Percentiles rank a stretch among this genome's conserved stretches.
These are phyloP conservation scores for Moesziomyces sp. DNA, from an alignment of 1,284 basidiomycete genomes.

Conservation along the genomic window DNA sequence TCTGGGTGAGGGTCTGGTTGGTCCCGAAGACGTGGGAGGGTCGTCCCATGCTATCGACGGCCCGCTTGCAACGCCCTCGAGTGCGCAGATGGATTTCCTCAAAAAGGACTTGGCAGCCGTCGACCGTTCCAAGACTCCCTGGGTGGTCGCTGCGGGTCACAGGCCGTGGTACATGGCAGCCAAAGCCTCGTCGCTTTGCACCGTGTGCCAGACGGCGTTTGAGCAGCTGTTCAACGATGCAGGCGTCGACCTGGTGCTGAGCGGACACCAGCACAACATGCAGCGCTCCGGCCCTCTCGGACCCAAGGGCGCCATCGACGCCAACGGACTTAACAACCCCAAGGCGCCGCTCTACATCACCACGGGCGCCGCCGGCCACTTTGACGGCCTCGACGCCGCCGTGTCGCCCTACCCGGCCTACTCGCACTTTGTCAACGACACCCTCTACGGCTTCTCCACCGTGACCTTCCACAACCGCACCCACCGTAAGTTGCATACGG, in stretches of 20 bases:
- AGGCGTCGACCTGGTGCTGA: conserved; percentile 61
- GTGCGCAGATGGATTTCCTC: conserved; percentile 35
- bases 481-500: conserved; percentile 18
- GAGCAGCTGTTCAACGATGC: conserved; percentile 62
- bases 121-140: conserved; percentile 66
- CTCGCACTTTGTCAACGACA: conserved; percentile 59
- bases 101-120: conserved; percentile 65
- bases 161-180: conserved; percentile 53
- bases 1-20: conserved; percentile 20
- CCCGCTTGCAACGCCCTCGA: conserved; percentile 1
- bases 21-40: conserved; percentile 40
- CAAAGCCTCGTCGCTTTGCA: conserved; percentile 37
- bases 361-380: conserved; percentile 65
- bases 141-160: conserved; percentile 68
- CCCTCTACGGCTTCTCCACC: conserved; percentile 57
- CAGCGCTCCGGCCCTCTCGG: conserved; percentile 61
- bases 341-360: conserved; percentile 55
- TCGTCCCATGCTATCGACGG: conserved; percentile 16
- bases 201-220: conserved; percentile 63
- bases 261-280: conserved; percentile 67
- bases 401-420: conserved; percentile 36
- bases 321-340: conserved; percentile 51
- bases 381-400: conserved; percentile 50
- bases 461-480: conserved; percentile 64
- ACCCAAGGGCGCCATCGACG: conserved; percentile 46